These are phyloP conservation scores for Phytophthora agathidicida DNA, from an alignment of 352 stramenopile species.

Conservation along the genomic window DNA sequence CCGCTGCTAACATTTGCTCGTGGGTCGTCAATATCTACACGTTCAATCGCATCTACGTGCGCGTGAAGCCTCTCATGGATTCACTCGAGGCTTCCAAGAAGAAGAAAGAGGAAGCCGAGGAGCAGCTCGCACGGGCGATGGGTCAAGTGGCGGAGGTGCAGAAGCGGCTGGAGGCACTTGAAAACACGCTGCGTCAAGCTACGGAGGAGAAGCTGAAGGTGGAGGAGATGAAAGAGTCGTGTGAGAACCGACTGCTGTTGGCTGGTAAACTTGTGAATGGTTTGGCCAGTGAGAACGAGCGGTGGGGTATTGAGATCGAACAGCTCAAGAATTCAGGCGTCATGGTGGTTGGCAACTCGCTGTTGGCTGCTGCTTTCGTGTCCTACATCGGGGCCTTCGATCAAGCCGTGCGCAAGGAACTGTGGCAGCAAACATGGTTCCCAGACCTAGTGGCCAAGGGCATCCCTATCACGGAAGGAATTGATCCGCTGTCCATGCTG, in stretches of 20 bases:
- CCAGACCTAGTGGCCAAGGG: conserved; percentile 90
- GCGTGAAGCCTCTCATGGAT: conserved; percentile 99
- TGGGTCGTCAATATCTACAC: conserved; percentile 99
- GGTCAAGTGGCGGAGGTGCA: conserved; percentile 95
- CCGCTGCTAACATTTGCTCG: conserved; percentile 96
- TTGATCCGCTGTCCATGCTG: conserved; percentile 96
- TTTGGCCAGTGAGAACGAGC: conserved; percentile 96
- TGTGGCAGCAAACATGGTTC: conserved; percentile 87
- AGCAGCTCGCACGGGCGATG: conserved; percentile 92
- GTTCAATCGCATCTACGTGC: conserved; percentile 99
- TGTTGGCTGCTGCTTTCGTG: conserved; percentile 97
- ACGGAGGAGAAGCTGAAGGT: conserved; percentile 97
- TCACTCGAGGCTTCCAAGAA: conserved; percentile 94
- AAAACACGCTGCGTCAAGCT: conserved; percentile 94
- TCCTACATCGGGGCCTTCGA: conserved; percentile 98
- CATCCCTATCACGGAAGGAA: conserved; percentile 94
- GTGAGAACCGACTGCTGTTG: conserved; percentile 92
- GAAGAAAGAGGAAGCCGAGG: conserved; percentile 93
- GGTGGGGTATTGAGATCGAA: conserved; percentile 97
- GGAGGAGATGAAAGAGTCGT: conserved; percentile 94
- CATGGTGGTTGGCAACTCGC: conserved; percentile 96
- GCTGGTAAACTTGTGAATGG: conserved; percentile 96
- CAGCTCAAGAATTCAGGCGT: conserved; percentile 94
- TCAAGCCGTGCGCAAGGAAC: conserved; percentile 87
- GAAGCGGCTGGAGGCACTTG: conserved; percentile 89